Evolutionary conservation across 2,329 filamentous ascomycete genomes (phyloP).

Genomic region (Coniosporium tulheliwenetii): DNA sequence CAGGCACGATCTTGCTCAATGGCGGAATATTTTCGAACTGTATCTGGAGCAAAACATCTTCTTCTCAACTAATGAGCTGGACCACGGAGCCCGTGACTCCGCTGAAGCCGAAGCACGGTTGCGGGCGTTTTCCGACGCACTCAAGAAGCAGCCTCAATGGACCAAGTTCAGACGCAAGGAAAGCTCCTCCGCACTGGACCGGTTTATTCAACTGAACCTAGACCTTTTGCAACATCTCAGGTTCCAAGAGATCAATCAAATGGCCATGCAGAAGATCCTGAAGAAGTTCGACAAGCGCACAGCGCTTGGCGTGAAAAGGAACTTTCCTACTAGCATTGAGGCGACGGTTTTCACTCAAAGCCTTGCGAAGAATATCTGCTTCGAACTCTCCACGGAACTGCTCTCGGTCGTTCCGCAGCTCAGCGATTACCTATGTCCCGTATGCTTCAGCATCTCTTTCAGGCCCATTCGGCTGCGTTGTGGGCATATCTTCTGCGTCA

Average conservation of each 20-base stretch:
- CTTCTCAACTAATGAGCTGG: slow-evolving; percentile 60
- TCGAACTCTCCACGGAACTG: slow-evolving; percentile 56
- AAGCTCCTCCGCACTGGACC: slow-evolving; percentile 47
- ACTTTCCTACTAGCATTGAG: slow-evolving; percentile 43
- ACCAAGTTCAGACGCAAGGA: slow-evolving; percentile 49
- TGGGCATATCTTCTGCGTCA: slow-evolving; percentile 66
- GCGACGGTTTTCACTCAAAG: slow-evolving; percentile 47
- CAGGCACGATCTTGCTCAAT: slow-evolving; percentile 50
- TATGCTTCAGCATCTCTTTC: slow-evolving; percentile 68
- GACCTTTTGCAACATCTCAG: slow-evolving; percentile 64
- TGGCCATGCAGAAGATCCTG: slow-evolving; percentile 66
- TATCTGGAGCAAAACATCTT: slow-evolving; percentile 71
- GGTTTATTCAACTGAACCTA: slow-evolving; percentile 59
- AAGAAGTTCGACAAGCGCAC: slow-evolving; percentile 91
- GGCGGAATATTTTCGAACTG: slow-evolving; percentile 68
- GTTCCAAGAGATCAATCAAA: slow-evolving; percentile 72
- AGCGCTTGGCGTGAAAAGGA: slow-evolving; percentile 49
- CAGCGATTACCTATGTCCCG: slow-evolving; percentile 71
- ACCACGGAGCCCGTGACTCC: slow-evolving; percentile 52
- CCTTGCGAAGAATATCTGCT: slow-evolving; percentile 61
- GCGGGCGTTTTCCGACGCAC: slow-evolving; percentile 54
- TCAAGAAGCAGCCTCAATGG: slow-evolving; percentile 43
- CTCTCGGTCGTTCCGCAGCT: slow-evolving; percentile 62
- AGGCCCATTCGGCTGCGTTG: slow-evolving; percentile 65
- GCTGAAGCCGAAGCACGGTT: slow-evolving; percentile 51